phyloP scores from a whole-genome alignment of 2,329 filamentous ascomycete species.

The Aspergillus sclerotialis region DNA sequence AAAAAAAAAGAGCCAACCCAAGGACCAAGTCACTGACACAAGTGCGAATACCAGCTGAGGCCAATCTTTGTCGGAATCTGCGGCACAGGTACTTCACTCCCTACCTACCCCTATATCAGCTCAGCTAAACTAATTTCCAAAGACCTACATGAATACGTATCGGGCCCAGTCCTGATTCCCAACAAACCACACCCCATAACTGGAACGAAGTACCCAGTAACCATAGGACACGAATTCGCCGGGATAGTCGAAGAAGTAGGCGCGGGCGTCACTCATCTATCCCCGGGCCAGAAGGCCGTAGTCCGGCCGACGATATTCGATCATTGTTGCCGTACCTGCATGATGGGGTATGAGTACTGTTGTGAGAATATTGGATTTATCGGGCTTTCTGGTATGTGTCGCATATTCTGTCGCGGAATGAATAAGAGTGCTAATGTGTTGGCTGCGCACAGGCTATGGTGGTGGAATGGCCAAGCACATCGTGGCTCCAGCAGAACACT shows the following conservation, averaged over 20 bases:
- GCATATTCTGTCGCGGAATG: not conserved
- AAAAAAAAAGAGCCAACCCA: too few species aligned
- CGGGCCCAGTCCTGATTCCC: slow-evolving; percentile 44
- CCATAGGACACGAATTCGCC: slow-evolving; percentile 59
- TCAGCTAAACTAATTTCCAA: slow-evolving; percentile 1
- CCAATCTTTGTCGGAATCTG: slow-evolving; percentile 28
- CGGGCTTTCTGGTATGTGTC: slow-evolving; percentile 36
- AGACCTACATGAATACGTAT: slow-evolving; percentile 49
- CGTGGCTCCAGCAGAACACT: slow-evolving; percentile 18
- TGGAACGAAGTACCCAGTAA: slow-evolving; percentile 50
- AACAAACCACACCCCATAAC: slow-evolving; percentile 51
- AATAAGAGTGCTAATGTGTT: too few species aligned
- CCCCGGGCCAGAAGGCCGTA: slow-evolving; percentile 38
- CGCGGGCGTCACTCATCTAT: slow-evolving; percentile 42
- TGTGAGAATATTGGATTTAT: slow-evolving; percentile 52
- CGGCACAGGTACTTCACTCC: slow-evolving; percentile 17
- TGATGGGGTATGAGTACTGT: slow-evolving; percentile 54
- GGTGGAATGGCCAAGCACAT: slow-evolving; percentile 22
- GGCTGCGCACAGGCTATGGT: slow-evolving; percentile 22
- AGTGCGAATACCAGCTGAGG: too few species aligned
- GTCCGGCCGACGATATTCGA: slow-evolving; percentile 46
- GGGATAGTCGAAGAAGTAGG: slow-evolving; percentile 56
- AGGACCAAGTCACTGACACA: too few species aligned
- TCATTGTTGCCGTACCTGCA: slow-evolving; percentile 34
- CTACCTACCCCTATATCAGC: not conserved